Conservation (phyloP, 1,284 basidiomycete species). For the Tilletia indica region DNA sequence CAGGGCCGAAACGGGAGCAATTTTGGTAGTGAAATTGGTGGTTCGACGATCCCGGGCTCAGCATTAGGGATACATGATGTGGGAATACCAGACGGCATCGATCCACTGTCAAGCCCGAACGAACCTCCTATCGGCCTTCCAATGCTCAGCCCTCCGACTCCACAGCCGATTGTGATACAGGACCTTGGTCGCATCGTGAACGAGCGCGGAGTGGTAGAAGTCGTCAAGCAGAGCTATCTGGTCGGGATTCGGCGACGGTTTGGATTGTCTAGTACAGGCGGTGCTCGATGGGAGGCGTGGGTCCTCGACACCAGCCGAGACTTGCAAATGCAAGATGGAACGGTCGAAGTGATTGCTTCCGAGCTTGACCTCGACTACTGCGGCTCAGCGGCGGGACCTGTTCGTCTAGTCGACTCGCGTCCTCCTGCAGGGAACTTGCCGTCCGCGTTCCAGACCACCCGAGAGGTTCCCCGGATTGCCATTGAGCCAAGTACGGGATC, state of each 20-base stretch:
- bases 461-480: not conserved
- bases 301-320: constrained; percentile 5
- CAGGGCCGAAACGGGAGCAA: constrained; percentile 9
- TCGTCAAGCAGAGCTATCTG: constrained; percentile 8
- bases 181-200: constrained; percentile 4
- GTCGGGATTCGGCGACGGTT: not conserved
- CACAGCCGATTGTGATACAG: constrained; percentile 4
- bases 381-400: not conserved
- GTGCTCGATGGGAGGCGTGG: constrained; percentile 14
- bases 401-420: not conserved
- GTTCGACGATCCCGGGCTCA: not conserved
- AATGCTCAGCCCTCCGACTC: not conserved
- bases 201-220: constrained; percentile 6
- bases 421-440: not conserved
- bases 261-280: not conserved
- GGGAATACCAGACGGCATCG: not conserved
- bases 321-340: not conserved
- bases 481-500: not conserved
- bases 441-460: not conserved
- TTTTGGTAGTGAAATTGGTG: constrained; percentile 3
- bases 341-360: not conserved
- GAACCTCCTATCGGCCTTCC: not conserved
- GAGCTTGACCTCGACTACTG: not conserved
- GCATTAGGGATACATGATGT: not conserved
- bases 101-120: constrained; percentile 4